A percentile compares a stretch with the other conserved stretches of the same genome.
These are phyloP conservation scores for Amylostereum areolatum DNA, from an alignment of 1,284 basidiomycete genomes.

Conservation along the genomic window DNA sequence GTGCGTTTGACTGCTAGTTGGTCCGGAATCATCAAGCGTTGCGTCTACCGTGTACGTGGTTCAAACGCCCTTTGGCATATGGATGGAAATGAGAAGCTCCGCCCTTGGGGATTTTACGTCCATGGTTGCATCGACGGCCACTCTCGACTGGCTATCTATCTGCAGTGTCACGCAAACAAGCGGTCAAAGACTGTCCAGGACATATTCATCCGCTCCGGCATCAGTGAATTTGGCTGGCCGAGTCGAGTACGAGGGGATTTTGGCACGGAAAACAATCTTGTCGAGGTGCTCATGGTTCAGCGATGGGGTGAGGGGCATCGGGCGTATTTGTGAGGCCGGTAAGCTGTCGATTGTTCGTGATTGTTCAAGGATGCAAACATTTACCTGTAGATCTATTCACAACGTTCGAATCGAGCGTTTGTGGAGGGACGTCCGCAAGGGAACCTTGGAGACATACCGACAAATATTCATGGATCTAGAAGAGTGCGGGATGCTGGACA, in stretches of 20 bases:
- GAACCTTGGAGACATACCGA: slow-evolving; percentile 1
- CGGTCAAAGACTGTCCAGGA: not conserved
- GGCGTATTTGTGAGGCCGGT: too few species aligned
- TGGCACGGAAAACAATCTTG: not conserved
- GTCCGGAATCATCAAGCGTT: slow-evolving; percentile 8
- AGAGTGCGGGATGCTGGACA: slow-evolving; percentile 8
- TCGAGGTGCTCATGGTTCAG: too few species aligned
- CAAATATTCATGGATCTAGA: slow-evolving; percentile 11
- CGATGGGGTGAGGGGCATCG: too few species aligned
- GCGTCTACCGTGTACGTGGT: slow-evolving; percentile 13
- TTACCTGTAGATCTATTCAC: slow-evolving; percentile 4
- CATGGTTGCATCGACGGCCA: not conserved
- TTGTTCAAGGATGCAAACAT: too few species aligned
- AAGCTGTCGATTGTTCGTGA: too few species aligned
- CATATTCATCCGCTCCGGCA: not conserved
- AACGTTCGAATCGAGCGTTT: slow-evolving; percentile 2
- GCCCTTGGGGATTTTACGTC: not conserved
- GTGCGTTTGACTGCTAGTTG: slow-evolving; percentile 10
- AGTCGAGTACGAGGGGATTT: too few species aligned
- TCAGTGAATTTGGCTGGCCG: too few species aligned
- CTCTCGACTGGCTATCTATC: not conserved
- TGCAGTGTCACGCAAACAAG: not conserved
- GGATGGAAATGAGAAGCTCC: slow-evolving; percentile 11
- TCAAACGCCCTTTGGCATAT: slow-evolving; percentile 15
- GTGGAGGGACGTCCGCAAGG: slow-evolving; percentile 3